Conservation (phyloP, 441 rosid species). For the Pelargonium citronellum region DNA sequence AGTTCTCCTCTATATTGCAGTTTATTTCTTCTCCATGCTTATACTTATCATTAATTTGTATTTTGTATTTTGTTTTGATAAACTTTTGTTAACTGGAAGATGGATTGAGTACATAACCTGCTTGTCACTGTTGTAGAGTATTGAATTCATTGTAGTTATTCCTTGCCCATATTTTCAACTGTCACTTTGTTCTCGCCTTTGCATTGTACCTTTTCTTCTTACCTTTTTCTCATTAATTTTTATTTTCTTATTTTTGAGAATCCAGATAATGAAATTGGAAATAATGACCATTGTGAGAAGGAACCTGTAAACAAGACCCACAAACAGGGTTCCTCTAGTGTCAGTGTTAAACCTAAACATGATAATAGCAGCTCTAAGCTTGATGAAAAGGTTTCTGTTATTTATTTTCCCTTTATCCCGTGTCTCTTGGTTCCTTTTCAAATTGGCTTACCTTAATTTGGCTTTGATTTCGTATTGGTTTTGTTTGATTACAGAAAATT, state of each 20-base stretch:
- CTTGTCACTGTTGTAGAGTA: not conserved
- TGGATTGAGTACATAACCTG: not conserved
- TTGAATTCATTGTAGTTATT: not conserved
- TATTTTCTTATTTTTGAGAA: conserved; percentile 3
- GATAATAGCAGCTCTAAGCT: conserved; percentile 28
- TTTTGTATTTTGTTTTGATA: not conserved
- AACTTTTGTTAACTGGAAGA: not conserved
- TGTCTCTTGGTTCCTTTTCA: not conserved
- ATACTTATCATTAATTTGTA: not conserved
- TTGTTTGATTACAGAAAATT: conserved; percentile 42
- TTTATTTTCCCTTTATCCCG: conserved; percentile 13
- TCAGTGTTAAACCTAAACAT: conserved; percentile 24
- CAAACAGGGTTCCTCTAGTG: conserved; percentile 29
- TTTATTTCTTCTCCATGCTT: not conserved
- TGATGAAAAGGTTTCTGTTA: conserved; percentile 48
- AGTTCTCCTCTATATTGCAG: not conserved
- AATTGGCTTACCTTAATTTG: not conserved
- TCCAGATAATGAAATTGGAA: conserved; percentile 24
- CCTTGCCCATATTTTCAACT: conserved; percentile 6
- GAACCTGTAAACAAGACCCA: conserved; percentile 27
- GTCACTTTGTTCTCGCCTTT: conserved; percentile 9
- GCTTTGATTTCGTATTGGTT: not conserved
- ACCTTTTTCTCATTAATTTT: not conserved
- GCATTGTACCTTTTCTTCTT: not conserved
- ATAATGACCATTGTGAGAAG: conserved; percentile 31